Percentiles rank a stretch among this genome's conserved stretches.
Evolutionary conservation across 768 basidiomycete species (phyloP).

Genomic region (Mycena vulgaris): DNA sequence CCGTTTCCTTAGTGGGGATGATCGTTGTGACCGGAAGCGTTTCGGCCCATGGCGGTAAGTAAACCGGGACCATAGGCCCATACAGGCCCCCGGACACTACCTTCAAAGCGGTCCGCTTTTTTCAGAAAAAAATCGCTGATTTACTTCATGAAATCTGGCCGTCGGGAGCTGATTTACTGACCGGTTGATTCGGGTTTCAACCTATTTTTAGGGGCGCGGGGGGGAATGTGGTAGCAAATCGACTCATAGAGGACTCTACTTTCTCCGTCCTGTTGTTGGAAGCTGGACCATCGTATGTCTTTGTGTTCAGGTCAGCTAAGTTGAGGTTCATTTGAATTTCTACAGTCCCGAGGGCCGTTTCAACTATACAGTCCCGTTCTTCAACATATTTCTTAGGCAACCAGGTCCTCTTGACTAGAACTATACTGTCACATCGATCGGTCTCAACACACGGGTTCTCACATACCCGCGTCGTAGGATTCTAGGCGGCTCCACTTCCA

Average conservation of each 20-base stretch:
- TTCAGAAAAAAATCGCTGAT: too few species aligned
- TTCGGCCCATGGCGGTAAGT: too few species aligned
- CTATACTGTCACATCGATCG: constrained; percentile 13
- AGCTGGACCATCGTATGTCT: constrained; percentile 15
- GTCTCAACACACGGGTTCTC: neutral
- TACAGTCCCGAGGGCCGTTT: constrained; percentile 5
- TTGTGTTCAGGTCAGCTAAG: too few species aligned
- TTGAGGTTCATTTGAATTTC: neutral
- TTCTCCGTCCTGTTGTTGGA: constrained; percentile 18
- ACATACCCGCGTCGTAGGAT: constrained; percentile 13
- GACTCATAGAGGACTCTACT: constrained; percentile 2
- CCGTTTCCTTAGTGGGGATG: too few species aligned
- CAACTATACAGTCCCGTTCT: constrained; percentile 22
- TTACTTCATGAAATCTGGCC: too few species aligned
- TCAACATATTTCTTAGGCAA: constrained; percentile 9
- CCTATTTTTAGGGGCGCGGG: constrained; percentile 7
- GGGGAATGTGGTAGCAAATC: constrained; percentile 22
- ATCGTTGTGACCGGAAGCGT: too few species aligned
- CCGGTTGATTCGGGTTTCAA: neutral
- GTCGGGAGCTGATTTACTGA: too few species aligned
- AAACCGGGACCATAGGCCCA: too few species aligned
- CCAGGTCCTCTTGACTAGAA: constrained; percentile 26
- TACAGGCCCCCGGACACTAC: too few species aligned
- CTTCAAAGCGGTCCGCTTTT: too few species aligned
- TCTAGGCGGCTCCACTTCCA: constrained; percentile 18